Evolutionary conservation across 2,329 filamentous ascomycete genomes (phyloP), one percentile per base, ranked within the genome.

Genomic region (Colletotrichum sp.): DNA sequence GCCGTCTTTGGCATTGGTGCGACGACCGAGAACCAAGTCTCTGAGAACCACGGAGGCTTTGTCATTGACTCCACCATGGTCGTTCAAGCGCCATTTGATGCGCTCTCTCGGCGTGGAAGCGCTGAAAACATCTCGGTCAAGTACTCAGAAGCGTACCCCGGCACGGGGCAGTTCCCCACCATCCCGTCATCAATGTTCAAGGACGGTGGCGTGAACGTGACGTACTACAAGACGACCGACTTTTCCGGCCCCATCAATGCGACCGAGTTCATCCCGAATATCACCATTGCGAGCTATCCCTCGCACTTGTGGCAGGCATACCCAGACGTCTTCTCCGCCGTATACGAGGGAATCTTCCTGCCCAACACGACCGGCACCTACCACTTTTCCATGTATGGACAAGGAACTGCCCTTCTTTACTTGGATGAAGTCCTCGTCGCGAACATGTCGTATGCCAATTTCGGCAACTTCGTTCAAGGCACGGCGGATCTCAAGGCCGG

Each of bases 1-100:
- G 69, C 60, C 0, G 83, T 89, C 15, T 86, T 89, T 15, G 85
- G 91, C 18, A 90, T 91, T 70, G 90, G 89, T 4, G 89, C 89
- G 12, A 90, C 91, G 72, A 84, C 89, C 12, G 88, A 87, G 63
- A 82, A 79, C 12, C 69, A 80, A 3, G 78, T 79, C 8, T 80
- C 80, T 81, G 62, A 78, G 36, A 52, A 79, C 52, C 24, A 80
- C 67, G 74, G 77, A 30, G 69, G 69, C 8, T 71, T 66, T 21
- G 69, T 65, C 44, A 71, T 71, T 55, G 59, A 57, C 4, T 64
- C 62, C 10, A 64, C 62, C 12, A 64, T 39, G 62, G 15, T 28
- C 1, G 62, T 64, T 2, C 62, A 64, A 1, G 62, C 62, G 8
- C 62, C 62, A 0, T 24, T 64, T 13, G 62, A 64, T 39, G 30